A percentile compares a stretch with the other conserved stretches of the same genome.
phyloP scores from a whole-genome alignment of 2,329 filamentous ascomycete genomes.

The Colletotrichum navitas region DNA sequence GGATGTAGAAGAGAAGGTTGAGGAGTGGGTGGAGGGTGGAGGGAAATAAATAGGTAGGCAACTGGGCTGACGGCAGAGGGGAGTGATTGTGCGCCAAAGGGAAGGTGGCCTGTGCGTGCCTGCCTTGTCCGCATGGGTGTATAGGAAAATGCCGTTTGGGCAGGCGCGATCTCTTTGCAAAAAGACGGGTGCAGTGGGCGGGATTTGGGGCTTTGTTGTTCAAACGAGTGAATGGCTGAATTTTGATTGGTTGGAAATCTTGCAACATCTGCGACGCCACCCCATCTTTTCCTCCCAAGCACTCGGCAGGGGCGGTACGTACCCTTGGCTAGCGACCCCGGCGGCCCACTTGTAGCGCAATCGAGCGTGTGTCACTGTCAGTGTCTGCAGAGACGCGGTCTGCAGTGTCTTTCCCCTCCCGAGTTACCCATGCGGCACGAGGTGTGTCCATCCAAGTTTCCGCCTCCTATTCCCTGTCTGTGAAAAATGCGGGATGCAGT shows the following conservation, averaged over 20 bases:
- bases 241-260: slow-evolving; percentile 44
- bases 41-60: slow-evolving; percentile 47
- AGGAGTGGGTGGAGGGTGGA: slow-evolving; percentile 46
- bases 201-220: slow-evolving; percentile 35
- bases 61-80: slow-evolving; percentile 50
- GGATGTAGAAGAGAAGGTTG: slow-evolving; percentile 55
- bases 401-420: not conserved
- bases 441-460: slow-evolving; percentile 20
- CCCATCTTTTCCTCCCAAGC: slow-evolving; percentile 34
- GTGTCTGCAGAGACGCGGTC: not conserved
- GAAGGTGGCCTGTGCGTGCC: slow-evolving; percentile 39
- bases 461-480: slow-evolving; percentile 11
- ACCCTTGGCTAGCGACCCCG: not conserved
- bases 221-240: slow-evolving; percentile 19
- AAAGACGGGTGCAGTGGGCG: slow-evolving; percentile 14
- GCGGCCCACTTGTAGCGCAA: not conserved
- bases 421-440: not conserved
- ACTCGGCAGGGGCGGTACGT: slow-evolving; percentile 26
- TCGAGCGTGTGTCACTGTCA: not conserved
- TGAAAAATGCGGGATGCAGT: slow-evolving; percentile 25
- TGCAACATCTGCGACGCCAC: slow-evolving; percentile 34
- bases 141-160: slow-evolving; percentile 33
- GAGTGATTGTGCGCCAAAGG: slow-evolving; percentile 45
- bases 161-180: slow-evolving; percentile 26
- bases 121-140: slow-evolving; percentile 11